Evolutionary conservation across 306 rosid species (phyloP), one percentile per base, ranked within the genome.

Genomic region (Delonix regia): DNA sequence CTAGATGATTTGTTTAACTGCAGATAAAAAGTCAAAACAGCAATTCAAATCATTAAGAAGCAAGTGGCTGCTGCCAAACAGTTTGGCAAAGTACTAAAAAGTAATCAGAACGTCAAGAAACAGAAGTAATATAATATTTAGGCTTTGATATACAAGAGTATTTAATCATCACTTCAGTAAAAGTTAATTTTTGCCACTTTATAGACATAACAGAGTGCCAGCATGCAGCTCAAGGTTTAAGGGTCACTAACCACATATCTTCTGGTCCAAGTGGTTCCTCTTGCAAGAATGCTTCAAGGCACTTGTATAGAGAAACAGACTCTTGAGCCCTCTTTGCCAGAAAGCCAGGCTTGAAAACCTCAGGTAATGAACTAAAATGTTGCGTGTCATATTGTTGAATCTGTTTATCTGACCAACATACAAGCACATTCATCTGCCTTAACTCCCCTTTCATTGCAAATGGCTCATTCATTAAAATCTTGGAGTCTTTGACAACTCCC

Each of bases 221-320:
- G 51, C 78, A 51, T 76, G 73, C 22, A 61, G 64, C 78, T 42
- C 36, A 18, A 70, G 78, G 69, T 18, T 78, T 39, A 60, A 69
- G 38, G 30, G 75, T 55, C 65, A 90, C 99, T 84, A 53, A 95
- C 99, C 99, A 95, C 99, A 95, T 95, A 85, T 95, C 99, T 83
- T 95, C 97, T 14, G 99, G 99, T 75, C 99, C 99, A 81, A 95
- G 97, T 74, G 99, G 99, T 83, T 95, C 99, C 90, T 93, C 96
- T 84, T 86, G 97, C 88, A 95, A 87, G 86, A 95, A 95, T 55
- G 96, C 97, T 88, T 95, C 98, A 73, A 95, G 97, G 89, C 99
- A 95, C 83, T 89, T 90, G 81, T 95, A 95, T 16, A 95, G 89
- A 76, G 96, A 93, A 85, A 86, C 90, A 57, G 97, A 64, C 78